These are phyloP conservation scores for Teunomyces pallodes DNA, from an alignment of 805 yeast genomes.

Conservation along the genomic window DNA sequence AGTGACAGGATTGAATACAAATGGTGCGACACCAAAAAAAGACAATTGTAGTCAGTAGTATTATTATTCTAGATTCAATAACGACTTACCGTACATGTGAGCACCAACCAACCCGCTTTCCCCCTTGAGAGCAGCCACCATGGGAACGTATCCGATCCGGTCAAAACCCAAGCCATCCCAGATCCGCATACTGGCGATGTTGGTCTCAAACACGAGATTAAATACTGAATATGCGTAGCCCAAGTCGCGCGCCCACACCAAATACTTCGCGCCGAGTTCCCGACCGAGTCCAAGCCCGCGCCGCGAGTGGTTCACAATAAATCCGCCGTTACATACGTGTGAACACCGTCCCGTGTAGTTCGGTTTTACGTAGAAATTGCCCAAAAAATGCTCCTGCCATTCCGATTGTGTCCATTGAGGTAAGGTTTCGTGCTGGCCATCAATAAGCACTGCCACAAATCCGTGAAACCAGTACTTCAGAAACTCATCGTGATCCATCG, in stretches of 20 bases:
- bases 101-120: slow-evolving; percentile 68
- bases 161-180: slow-evolving; percentile 88
- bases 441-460: slow-evolving; percentile 62
- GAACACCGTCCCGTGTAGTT: slow-evolving; percentile 83
- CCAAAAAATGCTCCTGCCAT: slow-evolving; percentile 55
- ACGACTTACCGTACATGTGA: slow-evolving; percentile 61
- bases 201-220: slow-evolving; percentile 82
- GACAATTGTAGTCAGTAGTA: too few species aligned
- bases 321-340: slow-evolving; percentile 87
- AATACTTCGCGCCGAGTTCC: slow-evolving; percentile 64
- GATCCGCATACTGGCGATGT: slow-evolving; percentile 66
- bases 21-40: too few species aligned
- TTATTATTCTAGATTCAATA: neutral
- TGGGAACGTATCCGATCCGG: slow-evolving; percentile 68
- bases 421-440: slow-evolving; percentile 26
- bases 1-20: too few species aligned
- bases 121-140: slow-evolving; percentile 74
- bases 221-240: slow-evolving; percentile 84
- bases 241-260: slow-evolving; percentile 69
- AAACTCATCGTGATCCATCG: slow-evolving; percentile 48
- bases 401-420: slow-evolving; percentile 2
- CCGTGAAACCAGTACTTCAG: slow-evolving; percentile 63
- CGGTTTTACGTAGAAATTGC: slow-evolving; percentile 81
- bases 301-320: slow-evolving; percentile 56
- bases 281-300: slow-evolving; percentile 73